These are phyloP conservation scores for Urostyla sp. DNA, from an alignment of 73 alveolate genomes.

Conservation along the genomic window DNA sequence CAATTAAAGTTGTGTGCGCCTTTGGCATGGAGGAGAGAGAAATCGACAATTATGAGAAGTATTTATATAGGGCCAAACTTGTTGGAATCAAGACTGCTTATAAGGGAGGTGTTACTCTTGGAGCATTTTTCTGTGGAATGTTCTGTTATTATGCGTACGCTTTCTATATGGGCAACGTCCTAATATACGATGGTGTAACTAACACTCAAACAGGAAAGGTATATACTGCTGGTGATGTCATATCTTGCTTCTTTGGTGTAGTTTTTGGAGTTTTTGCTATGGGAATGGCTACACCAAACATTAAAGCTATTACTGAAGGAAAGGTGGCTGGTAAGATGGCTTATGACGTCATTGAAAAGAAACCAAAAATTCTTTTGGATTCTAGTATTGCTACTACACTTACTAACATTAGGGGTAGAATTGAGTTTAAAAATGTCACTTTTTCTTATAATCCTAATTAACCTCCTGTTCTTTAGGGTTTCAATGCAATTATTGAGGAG, in stretches of 20 bases:
- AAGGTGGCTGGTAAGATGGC: conserved; percentile 71
- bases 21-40: conserved; percentile 58
- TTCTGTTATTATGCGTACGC: conserved; percentile 51
- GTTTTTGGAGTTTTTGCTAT: conserved; percentile 65
- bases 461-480: conserved; percentile 28
- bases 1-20: conserved; percentile 64
- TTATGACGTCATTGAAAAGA: conserved; percentile 50
- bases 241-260: conserved; percentile 66
- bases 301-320: conserved; percentile 82
- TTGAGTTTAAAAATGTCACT: conserved; percentile 80
- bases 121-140: conserved; percentile 3
- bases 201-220: not conserved
- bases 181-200: not conserved
- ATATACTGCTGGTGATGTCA: conserved; percentile 75
- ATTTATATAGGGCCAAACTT: conserved; percentile 54
- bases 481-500: conserved; percentile 43
- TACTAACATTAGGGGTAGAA: conserved; percentile 64
- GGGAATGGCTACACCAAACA: conserved; percentile 75
- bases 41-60: conserved; percentile 40
- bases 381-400: not conserved
- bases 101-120: conserved; percentile 42
- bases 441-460: conserved; percentile 83
- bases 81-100: not conserved
- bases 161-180: conserved; percentile 40
- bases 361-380: conserved; percentile 38